Percentiles rank a stretch among this genome's conserved stretches.
These are phyloP conservation scores for Exophiala oligosperma DNA, from an alignment of 2,329 filamentous ascomycete genomes.

Conservation along the genomic window DNA sequence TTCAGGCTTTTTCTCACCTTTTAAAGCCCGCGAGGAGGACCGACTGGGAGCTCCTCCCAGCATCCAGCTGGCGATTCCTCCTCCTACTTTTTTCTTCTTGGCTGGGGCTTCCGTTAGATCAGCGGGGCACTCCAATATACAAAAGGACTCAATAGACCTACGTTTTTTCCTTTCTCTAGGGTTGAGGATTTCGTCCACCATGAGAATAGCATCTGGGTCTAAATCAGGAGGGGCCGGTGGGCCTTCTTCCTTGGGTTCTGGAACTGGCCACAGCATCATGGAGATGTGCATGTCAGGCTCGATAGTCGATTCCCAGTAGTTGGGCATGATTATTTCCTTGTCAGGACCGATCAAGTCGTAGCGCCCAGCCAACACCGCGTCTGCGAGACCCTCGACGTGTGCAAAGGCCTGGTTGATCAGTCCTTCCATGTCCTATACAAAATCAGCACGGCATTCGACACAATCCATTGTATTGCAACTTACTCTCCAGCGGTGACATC, in stretches of 20 bases:
- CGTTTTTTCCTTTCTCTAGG: slow-evolving; percentile 25
- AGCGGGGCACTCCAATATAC: background rate
- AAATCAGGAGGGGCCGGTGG: slow-evolving; percentile 13
- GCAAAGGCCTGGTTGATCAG: slow-evolving; percentile 82
- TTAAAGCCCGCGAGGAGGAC: slow-evolving; percentile 38
- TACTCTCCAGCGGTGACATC: slow-evolving; percentile 83
- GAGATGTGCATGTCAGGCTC: slow-evolving; percentile 73
- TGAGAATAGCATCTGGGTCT: slow-evolving; percentile 17
- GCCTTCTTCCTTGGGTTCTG: slow-evolving; percentile 44
- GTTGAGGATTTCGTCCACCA: slow-evolving; percentile 25
- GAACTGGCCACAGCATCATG: slow-evolving; percentile 67
- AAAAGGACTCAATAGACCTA: slow-evolving; percentile 10
- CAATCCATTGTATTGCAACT: slow-evolving; percentile 35
- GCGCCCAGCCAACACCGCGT: slow-evolving; percentile 73
- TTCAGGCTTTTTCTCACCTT: slow-evolving; percentile 50
- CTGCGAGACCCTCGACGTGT: slow-evolving; percentile 73
- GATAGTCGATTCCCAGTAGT: slow-evolving; percentile 78
- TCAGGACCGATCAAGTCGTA: slow-evolving; percentile 79
- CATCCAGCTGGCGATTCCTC: slow-evolving; percentile 47
- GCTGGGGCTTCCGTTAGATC: background rate
- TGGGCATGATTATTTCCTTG: slow-evolving; percentile 77
- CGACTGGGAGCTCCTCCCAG: slow-evolving; percentile 34
- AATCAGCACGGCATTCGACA: slow-evolving; percentile 5
- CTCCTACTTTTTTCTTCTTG: slow-evolving; percentile 30
- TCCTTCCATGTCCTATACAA: slow-evolving; percentile 74